Conservation (phyloP, 352 stramenopile genomes). For the Phytophthora pinifolia region DNA sequence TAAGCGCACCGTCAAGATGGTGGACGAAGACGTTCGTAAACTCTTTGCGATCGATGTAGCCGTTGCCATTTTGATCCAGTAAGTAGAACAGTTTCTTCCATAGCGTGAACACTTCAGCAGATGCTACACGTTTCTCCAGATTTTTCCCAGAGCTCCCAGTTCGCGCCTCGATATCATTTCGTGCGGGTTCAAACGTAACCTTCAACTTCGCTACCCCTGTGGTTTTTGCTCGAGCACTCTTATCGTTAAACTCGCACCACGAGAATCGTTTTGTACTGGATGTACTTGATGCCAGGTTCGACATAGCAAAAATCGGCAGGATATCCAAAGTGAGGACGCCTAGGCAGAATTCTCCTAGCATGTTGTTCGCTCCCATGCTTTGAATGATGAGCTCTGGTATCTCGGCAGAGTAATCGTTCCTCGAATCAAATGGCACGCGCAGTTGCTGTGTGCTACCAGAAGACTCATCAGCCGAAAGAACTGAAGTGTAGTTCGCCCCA, state of each 20-base stretch:
- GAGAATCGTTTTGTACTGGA: not conserved
- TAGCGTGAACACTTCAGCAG: constrained; percentile 31
- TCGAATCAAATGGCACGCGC: constrained; percentile 16
- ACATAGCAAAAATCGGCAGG: constrained; percentile 6
- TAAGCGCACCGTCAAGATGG: constrained; percentile 37
- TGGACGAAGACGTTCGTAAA: constrained; percentile 49
- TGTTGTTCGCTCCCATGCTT: constrained; percentile 25
- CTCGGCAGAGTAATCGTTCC: not conserved
- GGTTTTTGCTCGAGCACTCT: constrained; percentile 15
- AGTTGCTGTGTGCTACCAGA: constrained; percentile 1
- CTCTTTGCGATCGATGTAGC: constrained; percentile 53
- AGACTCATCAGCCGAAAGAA: not conserved
- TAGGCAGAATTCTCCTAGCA: constrained; percentile 32
- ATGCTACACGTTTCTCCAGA: constrained; percentile 9
- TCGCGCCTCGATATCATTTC: not conserved
- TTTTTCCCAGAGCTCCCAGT: not conserved
- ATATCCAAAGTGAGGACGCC: constrained; percentile 27
- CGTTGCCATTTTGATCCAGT: constrained; percentile 56
- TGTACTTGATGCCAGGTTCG: constrained; percentile 2
- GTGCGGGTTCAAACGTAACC: constrained; percentile 11
- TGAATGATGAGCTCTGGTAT: constrained; percentile 23
- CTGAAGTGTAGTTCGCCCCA: constrained; percentile 8
- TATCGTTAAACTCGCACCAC: constrained; percentile 30
- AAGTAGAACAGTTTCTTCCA: constrained; percentile 80
- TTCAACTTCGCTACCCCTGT: constrained; percentile 22